These are phyloP conservation scores for Anisodus tanguticus DNA, from an alignment of 257 asterid species.

Conservation along the genomic window DNA sequence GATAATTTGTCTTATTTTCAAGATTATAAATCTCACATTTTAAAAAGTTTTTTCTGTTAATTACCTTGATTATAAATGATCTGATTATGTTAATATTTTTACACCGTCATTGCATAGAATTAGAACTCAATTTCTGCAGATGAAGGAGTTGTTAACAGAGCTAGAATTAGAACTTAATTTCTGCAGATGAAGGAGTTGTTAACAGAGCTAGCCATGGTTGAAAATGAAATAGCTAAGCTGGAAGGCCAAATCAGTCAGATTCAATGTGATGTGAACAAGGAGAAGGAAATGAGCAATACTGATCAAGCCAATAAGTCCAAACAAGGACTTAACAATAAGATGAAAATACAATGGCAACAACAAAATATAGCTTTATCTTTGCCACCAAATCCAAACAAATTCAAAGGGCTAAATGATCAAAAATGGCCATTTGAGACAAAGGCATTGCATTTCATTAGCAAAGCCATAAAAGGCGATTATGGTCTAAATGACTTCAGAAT, in stretches of 20 bases:
- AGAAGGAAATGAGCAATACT: conserved; percentile 42
- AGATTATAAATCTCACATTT: too few relatives aligned
- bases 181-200: conserved; percentile 70
- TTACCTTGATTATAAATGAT: too few relatives aligned
- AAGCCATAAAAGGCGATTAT: conserved; percentile 84
- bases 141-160: conserved; percentile 72
- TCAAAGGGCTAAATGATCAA: conserved; percentile 34
- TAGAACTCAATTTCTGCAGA: conserved; percentile 35
- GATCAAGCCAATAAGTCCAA: conserved; percentile 38
- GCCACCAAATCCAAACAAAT: conserved; percentile 45
- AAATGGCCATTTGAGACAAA: conserved; percentile 61
- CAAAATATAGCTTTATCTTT: conserved; percentile 34
- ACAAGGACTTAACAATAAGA: conserved; percentile 23
- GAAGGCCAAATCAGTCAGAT: conserved; percentile 72
- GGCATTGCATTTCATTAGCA: conserved; percentile 82
- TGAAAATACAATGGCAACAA: conserved; percentile 33
- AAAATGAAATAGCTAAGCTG: conserved; percentile 65
- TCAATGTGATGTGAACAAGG: conserved; percentile 50
- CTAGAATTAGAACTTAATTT: conserved; percentile 27
- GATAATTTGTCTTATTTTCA: too few relatives aligned
- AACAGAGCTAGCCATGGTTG: conserved; percentile 71
- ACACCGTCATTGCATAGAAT: too few relatives aligned
- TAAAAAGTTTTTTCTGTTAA: too few relatives aligned
- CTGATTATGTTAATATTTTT: too few relatives aligned
- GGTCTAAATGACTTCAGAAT: conserved; percentile 54